These are phyloP conservation scores for Prosopis cineraria DNA, from an alignment of 306 rosid genomes.

Conservation along the genomic window DNA sequence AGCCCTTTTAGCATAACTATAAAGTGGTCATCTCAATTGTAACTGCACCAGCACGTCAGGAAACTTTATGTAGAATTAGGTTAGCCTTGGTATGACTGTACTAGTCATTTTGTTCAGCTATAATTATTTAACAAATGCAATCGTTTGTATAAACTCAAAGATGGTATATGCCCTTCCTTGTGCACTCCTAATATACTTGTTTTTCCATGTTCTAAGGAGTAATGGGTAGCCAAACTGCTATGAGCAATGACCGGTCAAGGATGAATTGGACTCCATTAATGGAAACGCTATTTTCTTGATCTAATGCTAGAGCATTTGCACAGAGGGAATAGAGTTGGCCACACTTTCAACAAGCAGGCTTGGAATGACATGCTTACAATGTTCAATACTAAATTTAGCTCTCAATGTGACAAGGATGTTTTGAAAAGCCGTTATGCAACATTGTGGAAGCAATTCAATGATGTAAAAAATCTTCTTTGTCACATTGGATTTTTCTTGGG, in stretches of 20 bases:
- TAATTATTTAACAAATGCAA: neutral
- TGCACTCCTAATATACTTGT: neutral
- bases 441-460: conserved; percentile 84
- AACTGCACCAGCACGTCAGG: neutral
- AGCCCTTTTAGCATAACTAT: neutral
- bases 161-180: neutral
- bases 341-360: conserved; percentile 75
- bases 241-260: conserved; percentile 64
- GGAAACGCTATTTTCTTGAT: conserved; percentile 74
- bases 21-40: neutral
- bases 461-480: conserved; percentile 61
- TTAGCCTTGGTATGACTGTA: neutral
- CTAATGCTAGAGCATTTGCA: conserved; percentile 80
- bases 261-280: conserved; percentile 71
- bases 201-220: conserved; percentile 29
- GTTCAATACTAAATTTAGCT: conserved; percentile 70
- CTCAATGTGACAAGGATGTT: conserved; percentile 74
- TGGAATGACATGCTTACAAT: conserved; percentile 69
- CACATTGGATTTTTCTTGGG: conserved; percentile 83
- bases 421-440: conserved; percentile 69
- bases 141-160: neutral
- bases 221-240: conserved; percentile 55
- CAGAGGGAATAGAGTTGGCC: conserved; percentile 65
- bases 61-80: neutral
- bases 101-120: neutral